A percentile compares a stretch with the other conserved stretches of the same genome.
These are phyloP conservation scores for Citropsis articulata DNA, from an alignment of 345 rosid species.

Conservation along the genomic window DNA sequence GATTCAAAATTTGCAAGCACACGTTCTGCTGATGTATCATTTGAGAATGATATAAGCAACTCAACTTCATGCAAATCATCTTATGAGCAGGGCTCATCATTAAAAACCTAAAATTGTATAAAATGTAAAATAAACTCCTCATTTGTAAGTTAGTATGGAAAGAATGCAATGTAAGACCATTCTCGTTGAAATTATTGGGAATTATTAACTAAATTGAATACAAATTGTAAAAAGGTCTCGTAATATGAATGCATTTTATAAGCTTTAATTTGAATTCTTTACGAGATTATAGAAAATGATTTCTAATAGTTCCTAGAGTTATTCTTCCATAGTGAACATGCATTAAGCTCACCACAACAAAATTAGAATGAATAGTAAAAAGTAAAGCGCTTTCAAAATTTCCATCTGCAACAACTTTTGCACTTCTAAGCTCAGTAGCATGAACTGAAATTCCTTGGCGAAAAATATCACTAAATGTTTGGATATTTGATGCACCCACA, in stretches of 20 bases:
- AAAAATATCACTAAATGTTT: slow-evolving; percentile 49
- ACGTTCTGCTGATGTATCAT: slow-evolving; percentile 55
- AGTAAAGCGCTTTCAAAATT: slow-evolving; percentile 51
- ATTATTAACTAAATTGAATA: background rate
- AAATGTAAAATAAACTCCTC: background rate
- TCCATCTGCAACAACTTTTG: slow-evolving; percentile 79
- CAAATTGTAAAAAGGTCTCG: background rate
- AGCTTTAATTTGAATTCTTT: background rate
- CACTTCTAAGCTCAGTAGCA: slow-evolving; percentile 59
- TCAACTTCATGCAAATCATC: slow-evolving; percentile 73
- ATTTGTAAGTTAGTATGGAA: background rate
- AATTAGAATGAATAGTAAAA: background rate
- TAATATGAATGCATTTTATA: background rate
- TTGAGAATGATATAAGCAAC: slow-evolving; percentile 67
- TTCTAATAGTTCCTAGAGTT: background rate
- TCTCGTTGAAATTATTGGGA: background rate
- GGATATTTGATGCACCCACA: slow-evolving; percentile 34
- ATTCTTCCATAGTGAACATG: background rate
- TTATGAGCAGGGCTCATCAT: slow-evolving; percentile 48
- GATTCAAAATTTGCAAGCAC: slow-evolving; percentile 18
- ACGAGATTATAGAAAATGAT: background rate
- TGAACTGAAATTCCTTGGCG: slow-evolving; percentile 53
- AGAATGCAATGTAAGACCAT: background rate
- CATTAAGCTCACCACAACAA: background rate
- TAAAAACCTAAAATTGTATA: slow-evolving; percentile 43